A percentile compares a stretch with the other conserved stretches of the same genome.
phyloP scores from a whole-genome alignment of 257 asterid genomes.

The Gentiana straminea region DNA sequence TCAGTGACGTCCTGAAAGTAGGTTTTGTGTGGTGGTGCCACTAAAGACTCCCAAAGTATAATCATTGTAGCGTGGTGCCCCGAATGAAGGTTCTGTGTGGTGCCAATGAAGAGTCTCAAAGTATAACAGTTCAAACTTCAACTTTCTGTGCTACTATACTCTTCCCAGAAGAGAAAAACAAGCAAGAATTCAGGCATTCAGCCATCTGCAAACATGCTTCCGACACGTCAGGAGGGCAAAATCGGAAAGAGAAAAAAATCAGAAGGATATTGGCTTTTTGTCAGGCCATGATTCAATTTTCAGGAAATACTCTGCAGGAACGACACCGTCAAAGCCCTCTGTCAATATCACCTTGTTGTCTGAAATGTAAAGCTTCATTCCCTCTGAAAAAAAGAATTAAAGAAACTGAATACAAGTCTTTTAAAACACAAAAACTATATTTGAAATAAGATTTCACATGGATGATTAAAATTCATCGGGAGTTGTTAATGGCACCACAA shows the following conservation, averaged over 20 bases:
- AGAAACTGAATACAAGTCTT: conserved; percentile 4
- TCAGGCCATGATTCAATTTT: conserved; percentile 85
- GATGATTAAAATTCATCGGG: no score
- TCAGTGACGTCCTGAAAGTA: no score
- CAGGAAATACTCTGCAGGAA: conserved; percentile 64
- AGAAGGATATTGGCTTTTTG: conserved; percentile 44
- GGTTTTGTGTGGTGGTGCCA: no score
- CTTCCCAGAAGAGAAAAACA: neutral
- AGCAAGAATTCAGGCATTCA: no score
- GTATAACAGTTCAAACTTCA: no score
- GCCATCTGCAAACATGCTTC: no score
- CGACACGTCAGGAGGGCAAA: neutral
- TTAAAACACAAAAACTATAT: neutral
- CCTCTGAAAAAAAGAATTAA: conserved; percentile 38
- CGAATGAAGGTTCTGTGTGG: no score
- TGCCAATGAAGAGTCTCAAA: no score
- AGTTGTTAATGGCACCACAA: no score
- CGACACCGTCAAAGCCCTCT: conserved; percentile 80
- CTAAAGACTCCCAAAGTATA: no score
- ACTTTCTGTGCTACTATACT: no score
- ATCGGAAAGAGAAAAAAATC: neutral
- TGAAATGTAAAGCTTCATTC: conserved; percentile 81
- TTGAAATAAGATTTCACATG: neutral
- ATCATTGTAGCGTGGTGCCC: no score
- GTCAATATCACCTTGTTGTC: conserved; percentile 87